Evolutionary conservation across 2,329 filamentous ascomycete genomes (phyloP).

Genomic region (Gnomoniopsis sp.): DNA sequence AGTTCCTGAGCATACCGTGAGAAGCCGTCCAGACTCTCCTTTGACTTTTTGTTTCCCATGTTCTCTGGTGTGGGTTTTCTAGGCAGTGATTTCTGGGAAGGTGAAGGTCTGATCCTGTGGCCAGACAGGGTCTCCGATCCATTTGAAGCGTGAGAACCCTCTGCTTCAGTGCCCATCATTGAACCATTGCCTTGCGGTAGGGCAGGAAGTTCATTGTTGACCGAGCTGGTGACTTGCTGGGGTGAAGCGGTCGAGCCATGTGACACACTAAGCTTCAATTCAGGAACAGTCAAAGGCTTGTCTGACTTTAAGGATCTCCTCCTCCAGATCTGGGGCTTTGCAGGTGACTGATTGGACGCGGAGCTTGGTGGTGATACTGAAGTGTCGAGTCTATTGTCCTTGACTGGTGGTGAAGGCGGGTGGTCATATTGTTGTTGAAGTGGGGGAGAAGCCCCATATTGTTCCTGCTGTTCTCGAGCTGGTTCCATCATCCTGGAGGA

Average conservation of each 20-base stretch:
- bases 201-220: constrained; percentile 21
- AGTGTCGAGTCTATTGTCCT: constrained; percentile 20
- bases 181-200: constrained; percentile 19
- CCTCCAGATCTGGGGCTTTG: constrained; percentile 41
- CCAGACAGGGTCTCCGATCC: constrained; percentile 23
- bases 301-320: constrained; percentile 50
- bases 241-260: constrained; percentile 45
- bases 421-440: background rate
- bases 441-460: background rate
- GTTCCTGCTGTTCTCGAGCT: background rate
- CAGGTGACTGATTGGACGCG: constrained; percentile 24
- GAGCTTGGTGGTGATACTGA: constrained; percentile 22
- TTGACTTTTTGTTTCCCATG: constrained; percentile 22
- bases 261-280: constrained; percentile 45
- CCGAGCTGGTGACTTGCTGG: constrained; percentile 14
- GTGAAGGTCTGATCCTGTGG: constrained; percentile 28
- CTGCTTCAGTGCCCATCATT: background rate
- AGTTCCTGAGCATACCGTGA: constrained; percentile 16
- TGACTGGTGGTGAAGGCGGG: constrained; percentile 11
- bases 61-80: constrained; percentile 12
- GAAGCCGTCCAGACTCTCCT: constrained; percentile 9
- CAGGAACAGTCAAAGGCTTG: constrained; percentile 41
- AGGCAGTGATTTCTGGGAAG: constrained; percentile 19
- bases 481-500: constrained; percentile 3
- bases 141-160: constrained; percentile 18